Conservation (phyloP, 345 rosid genomes). For the Brassica nigra region DNA sequence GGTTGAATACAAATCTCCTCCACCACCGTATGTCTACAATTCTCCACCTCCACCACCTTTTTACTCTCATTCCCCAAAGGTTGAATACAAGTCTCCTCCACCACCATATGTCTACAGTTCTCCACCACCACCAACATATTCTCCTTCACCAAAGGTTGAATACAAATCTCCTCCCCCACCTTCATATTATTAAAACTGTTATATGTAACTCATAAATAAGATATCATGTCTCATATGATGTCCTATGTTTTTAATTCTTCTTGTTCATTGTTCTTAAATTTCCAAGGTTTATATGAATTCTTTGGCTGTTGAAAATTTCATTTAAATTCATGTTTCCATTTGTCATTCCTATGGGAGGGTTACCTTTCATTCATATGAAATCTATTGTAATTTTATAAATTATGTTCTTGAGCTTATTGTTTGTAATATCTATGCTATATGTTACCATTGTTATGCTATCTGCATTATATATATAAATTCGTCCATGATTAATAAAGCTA, state of each 20-base stretch:
- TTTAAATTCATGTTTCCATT: not conserved
- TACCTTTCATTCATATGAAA: not conserved
- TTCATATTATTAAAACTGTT: not conserved
- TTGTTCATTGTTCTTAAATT: not conserved
- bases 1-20: not conserved
- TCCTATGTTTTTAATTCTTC: not conserved
- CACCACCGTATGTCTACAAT: not conserved
- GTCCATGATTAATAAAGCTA: not conserved
- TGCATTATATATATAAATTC: not conserved
- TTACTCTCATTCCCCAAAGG: not conserved
- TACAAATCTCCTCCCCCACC: conserved; percentile 24
- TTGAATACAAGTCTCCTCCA: not conserved
- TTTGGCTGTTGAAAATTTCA: conserved; percentile 11
- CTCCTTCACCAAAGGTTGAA: not conserved
- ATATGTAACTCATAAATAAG: not conserved
- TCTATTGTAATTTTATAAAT: not conserved
- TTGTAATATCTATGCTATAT: not conserved
- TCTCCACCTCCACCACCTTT: not conserved
- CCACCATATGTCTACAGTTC: not conserved
- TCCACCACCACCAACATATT: not conserved
- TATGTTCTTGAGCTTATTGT: not conserved
- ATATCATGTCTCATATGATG: not conserved
- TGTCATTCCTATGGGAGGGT: not conserved
- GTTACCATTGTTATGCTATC: not conserved
- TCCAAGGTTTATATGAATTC: not conserved